Evolutionary conservation across 805 yeast species (phyloP).

Genomic region (Candida mattraensis): DNA sequence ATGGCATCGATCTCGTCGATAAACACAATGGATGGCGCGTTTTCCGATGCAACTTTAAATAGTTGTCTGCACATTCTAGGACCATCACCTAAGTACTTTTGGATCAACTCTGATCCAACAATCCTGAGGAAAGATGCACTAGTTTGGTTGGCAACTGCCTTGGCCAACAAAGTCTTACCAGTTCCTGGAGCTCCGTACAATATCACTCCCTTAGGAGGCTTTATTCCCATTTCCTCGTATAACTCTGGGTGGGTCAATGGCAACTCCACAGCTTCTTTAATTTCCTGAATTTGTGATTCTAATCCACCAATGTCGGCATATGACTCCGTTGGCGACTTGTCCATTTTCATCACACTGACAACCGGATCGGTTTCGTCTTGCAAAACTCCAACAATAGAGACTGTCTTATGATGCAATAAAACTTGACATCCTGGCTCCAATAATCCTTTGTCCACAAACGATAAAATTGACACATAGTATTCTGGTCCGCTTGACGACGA

Average conservation of each 20-base stretch:
- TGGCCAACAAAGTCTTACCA: conserved; percentile 97
- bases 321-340: conserved; percentile 94
- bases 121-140: conserved; percentile 94
- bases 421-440: conserved; percentile 98
- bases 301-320: conserved; percentile 98
- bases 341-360: conserved; percentile 96
- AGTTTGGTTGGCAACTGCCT: conserved; percentile 98
- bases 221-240: conserved; percentile 96
- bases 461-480: conserved; percentile 91
- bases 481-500: conserved; percentile 96
- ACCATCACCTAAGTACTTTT: conserved; percentile 96
- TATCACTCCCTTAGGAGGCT: conserved; percentile 97
- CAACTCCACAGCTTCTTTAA: conserved; percentile 93
- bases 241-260: conserved; percentile 95
- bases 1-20: conserved; percentile 99
- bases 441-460: conserved; percentile 94
- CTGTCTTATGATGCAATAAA: conserved; percentile 90
- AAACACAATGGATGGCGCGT: conserved; percentile 97
- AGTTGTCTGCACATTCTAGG: conserved; percentile 92
- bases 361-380: conserved; percentile 98
- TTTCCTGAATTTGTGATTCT: conserved; percentile 94
- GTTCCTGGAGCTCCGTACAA: conserved; percentile 99
- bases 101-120: conserved; percentile 96
- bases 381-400: conserved; percentile 94
- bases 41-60: conserved; percentile 94